Percentiles rank a stretch among this genome's conserved stretches.
These are phyloP conservation scores for Crithidia mellificae DNA, from an alignment of 208 protist species.

Conservation along the genomic window DNA sequence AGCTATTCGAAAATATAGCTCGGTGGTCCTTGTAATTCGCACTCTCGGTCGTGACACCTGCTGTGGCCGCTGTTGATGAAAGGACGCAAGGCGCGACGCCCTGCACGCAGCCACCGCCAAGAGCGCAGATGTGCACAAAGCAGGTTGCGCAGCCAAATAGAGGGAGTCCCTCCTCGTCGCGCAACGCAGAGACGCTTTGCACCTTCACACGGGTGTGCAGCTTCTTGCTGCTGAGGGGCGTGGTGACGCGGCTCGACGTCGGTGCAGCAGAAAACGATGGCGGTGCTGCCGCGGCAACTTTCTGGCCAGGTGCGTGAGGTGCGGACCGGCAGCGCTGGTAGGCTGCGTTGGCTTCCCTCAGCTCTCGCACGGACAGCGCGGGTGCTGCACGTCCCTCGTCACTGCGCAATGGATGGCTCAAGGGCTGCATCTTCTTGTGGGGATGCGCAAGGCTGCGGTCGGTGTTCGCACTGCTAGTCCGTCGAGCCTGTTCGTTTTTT, in stretches of 20 bases:
- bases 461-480: neutral
- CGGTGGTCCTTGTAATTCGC: neutral
- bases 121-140: neutral
- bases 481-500: neutral
- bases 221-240: neutral
- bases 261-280: neutral
- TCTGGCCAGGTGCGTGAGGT: too few relatives aligned
- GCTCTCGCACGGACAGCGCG: too few relatives aligned
- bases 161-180: conserved; percentile 12
- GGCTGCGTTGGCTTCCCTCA: too few relatives aligned
- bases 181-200: neutral
- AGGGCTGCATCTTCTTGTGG: too few relatives aligned
- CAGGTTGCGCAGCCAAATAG: neutral
- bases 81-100: neutral
- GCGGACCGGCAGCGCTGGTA: too few relatives aligned
- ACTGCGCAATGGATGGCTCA: too few relatives aligned
- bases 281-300: too few relatives aligned
- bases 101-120: neutral
- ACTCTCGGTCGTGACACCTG: neutral
- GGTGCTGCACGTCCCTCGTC: too few relatives aligned
- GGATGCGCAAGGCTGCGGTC: neutral
- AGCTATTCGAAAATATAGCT: too few relatives aligned
- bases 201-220: neutral
- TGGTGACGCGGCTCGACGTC: neutral
- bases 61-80: neutral